Base-by-base conservation (phyloP, 805 yeast genomes). In the Maudiozyma turicensis region DNA sequence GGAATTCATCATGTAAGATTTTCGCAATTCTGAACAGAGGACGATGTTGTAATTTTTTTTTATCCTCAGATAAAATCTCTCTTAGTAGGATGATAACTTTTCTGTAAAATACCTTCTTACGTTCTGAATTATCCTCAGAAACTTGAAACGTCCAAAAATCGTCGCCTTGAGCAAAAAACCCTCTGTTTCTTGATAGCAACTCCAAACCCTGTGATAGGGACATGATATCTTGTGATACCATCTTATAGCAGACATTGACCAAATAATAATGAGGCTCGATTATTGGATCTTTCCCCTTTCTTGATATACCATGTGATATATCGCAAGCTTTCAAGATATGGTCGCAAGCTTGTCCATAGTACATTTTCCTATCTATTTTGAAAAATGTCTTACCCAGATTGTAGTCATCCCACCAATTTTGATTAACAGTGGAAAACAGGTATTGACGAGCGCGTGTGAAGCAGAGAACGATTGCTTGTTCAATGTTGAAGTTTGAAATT, bases 11-110 rank as follows among this genome's bases (percentile, higher is more conserved):
- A 47, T 68, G 74, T 14, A 72, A 66, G 9, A 90, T 80, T 47
- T 68, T 72, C 0, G 97, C 88, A 13, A 86, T 69, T 52, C 89
- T 71, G 59, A 75, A 89, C 2, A 78, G 73, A 1, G 97, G 95
- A 47, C 85, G 76, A 60, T 93, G 98, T 47, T 89, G 95, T 97
- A 97, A 89, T 47, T 81, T 86, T 61, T 82, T 86, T 61, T 84
- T 89, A 61, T 91, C 98, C 9, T 76, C 66, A 0, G 69, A 46
- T 14, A 75, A 64, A 3, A 87, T 59, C 49, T 69, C 76, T 39
- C 67, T 67, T 40, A 87, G 63, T 7, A 78, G 64, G 0, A 60
- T 61, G 1, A 83, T 66, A 3, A 83, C 65, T 10, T 68, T 56
- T 7, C 60, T 53, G 48, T 65, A 72, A 52, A 79, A 72, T 0